These are phyloP conservation scores for Evernia prunastri DNA, from an alignment of 495 filamentous ascomycete genomes.

Conservation along the genomic window DNA sequence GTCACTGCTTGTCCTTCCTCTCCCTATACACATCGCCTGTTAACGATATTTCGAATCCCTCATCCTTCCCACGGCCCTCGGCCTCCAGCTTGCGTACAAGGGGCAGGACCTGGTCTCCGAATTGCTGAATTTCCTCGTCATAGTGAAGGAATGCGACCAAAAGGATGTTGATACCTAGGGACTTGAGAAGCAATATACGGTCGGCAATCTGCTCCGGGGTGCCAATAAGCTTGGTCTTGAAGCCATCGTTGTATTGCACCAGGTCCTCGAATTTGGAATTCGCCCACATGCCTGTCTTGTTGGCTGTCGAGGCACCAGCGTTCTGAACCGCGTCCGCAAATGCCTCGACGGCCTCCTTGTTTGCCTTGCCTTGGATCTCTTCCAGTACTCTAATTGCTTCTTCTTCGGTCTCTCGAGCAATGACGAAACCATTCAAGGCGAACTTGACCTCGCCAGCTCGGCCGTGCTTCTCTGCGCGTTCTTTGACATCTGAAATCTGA, in stretches of 20 bases:
- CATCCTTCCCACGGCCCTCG: conserved; percentile 40
- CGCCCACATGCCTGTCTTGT: conserved; percentile 41
- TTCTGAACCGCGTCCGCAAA: conserved; percentile 41
- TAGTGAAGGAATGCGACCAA: conserved; percentile 43
- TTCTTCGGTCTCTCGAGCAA: conserved; percentile 43
- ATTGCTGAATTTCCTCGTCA: conserved; percentile 43
- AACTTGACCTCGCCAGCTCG: conserved; percentile 38
- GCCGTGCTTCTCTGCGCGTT: conserved; percentile 33
- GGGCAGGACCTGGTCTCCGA: conserved; percentile 39
- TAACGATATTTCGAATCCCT: conserved; percentile 35
- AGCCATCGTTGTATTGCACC: conserved; percentile 47
- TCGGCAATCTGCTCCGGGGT: conserved; percentile 45
- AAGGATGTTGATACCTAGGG: conserved; percentile 38
- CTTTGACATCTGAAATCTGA: conserved; percentile 42
- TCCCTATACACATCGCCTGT: conserved; percentile 40
- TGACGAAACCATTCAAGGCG: conserved; percentile 44
- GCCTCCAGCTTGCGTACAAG: conserved; percentile 40
- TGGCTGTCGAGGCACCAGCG: conserved; percentile 32
- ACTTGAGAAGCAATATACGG: conserved; percentile 42
- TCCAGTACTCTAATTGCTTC: conserved; percentile 40
- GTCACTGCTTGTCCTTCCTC: conserved; percentile 15
- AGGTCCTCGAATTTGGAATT: conserved; percentile 42
- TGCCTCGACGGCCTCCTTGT: conserved; percentile 40
- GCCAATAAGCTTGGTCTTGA: conserved; percentile 47
- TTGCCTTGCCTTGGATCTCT: conserved; percentile 46